Conservation (phyloP, 108 stramenopile species). For the Skeletonema potamos region DNA sequence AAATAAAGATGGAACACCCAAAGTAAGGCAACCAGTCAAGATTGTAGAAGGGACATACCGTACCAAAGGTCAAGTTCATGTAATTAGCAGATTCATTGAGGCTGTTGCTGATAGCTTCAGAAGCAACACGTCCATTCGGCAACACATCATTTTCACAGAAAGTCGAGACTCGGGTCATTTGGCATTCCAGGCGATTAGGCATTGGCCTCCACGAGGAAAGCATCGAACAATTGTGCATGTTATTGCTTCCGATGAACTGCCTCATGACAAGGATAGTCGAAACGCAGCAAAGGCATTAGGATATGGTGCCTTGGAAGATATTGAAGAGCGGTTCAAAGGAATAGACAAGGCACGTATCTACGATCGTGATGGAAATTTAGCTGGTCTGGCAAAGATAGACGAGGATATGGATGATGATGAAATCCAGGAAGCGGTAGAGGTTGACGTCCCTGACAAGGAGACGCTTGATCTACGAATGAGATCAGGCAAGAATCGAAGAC, state of each 20-base stretch:
- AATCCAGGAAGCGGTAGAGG: constrained; percentile 24
- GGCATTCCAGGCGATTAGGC: constrained; percentile 47
- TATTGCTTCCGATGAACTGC: constrained; percentile 41
- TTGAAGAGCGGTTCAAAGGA: constrained; percentile 48
- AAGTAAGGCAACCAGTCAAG: constrained; percentile 11
- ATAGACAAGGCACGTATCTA: constrained; percentile 47
- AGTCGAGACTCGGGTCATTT: constrained; percentile 57
- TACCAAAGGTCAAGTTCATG: constrained; percentile 56
- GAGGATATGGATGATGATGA: constrained; percentile 53
- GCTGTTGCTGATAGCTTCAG: constrained; percentile 55
- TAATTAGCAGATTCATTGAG: constrained; percentile 53
- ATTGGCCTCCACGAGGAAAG: constrained; percentile 58
- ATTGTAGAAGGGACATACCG: constrained; percentile 55
- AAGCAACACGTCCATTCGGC: constrained; percentile 38
- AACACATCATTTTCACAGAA: constrained; percentile 54
- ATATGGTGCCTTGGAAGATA: constrained; percentile 46
- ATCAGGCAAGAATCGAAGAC: constrained; percentile 10
- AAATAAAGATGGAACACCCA: constrained; percentile 31
- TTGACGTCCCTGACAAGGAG: constrained; percentile 41
- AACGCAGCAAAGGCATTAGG: constrained; percentile 41
- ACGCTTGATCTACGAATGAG: constrained; percentile 34
- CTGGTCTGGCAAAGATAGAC: constrained; percentile 31
- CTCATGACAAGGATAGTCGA: neutral
- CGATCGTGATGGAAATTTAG: constrained; percentile 53
- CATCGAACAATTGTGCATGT: constrained; percentile 51